Conservation (phyloP, 2,329 filamentous ascomycete genomes). For the Calycina herbarum region DNA sequence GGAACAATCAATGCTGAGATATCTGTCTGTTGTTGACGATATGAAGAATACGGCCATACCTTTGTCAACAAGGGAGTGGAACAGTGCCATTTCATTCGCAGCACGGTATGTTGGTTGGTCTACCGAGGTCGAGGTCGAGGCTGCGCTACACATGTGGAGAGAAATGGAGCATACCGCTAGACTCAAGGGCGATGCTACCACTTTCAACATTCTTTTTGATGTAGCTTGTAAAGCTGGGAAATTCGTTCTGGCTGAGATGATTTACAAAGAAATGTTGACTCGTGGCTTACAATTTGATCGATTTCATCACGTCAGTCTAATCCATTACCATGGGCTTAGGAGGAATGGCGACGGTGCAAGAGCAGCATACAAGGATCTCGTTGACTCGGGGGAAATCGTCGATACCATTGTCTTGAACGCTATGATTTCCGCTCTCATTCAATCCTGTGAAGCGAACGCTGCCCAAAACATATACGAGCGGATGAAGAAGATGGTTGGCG, state of each 20-base stretch:
- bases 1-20: slow-evolving; percentile 69
- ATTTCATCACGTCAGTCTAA: slow-evolving; percentile 77
- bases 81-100: slow-evolving; percentile 76
- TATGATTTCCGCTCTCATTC: slow-evolving; percentile 76
- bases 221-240: slow-evolving; percentile 83
- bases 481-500: slow-evolving; percentile 62
- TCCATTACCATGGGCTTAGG: slow-evolving; percentile 79
- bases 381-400: slow-evolving; percentile 82
- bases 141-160: slow-evolving; percentile 76
- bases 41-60: slow-evolving; percentile 73
- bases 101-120: slow-evolving; percentile 66
- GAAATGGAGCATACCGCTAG: slow-evolving; percentile 80
- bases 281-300: slow-evolving; percentile 71
- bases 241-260: slow-evolving; percentile 78
- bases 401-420: slow-evolving; percentile 86
- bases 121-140: slow-evolving; percentile 60
- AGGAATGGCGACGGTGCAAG: slow-evolving; percentile 73
- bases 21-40: slow-evolving; percentile 81
- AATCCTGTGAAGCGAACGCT: slow-evolving; percentile 71
- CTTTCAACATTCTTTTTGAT: slow-evolving; percentile 92
- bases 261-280: slow-evolving; percentile 76
- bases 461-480: slow-evolving; percentile 79
- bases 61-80: slow-evolving; percentile 74
- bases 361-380: slow-evolving; percentile 76
- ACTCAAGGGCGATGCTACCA: slow-evolving; percentile 69